Percentiles rank a stretch among this genome's conserved stretches.
phyloP scores from a whole-genome alignment of 495 filamentous ascomycete genomes.

The Neurospora sp. region DNA sequence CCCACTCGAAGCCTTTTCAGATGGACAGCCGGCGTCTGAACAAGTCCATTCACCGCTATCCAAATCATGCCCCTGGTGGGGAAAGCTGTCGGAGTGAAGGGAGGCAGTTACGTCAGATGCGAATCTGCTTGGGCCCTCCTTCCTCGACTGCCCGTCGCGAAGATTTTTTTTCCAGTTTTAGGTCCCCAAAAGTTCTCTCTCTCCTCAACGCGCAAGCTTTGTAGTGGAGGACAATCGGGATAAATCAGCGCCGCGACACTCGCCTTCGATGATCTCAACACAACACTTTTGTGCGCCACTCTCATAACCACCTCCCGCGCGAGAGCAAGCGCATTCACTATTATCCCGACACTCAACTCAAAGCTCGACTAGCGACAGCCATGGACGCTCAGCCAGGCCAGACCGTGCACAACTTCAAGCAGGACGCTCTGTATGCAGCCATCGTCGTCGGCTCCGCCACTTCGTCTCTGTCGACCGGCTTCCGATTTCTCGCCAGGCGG shows the following conservation, averaged over 20 bases:
- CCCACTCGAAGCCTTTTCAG: neutral
- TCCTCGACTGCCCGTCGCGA: neutral
- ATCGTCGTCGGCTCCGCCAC: neutral
- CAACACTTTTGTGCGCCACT: too few relatives aligned
- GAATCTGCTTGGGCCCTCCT: neutral
- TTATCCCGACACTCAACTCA: too few relatives aligned
- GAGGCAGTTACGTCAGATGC: neutral
- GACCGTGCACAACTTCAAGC: neutral
- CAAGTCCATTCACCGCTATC: neutral
- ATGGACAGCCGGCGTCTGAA: neutral
- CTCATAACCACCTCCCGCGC: too few relatives aligned
- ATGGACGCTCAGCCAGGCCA: neutral
- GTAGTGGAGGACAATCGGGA: too few relatives aligned
- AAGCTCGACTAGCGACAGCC: neutral
- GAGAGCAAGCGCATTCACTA: too few relatives aligned
- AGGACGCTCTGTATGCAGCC: neutral
- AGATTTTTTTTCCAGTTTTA: neutral
- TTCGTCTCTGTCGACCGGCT: neutral
- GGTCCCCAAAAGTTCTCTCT: neutral
- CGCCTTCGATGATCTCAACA: too few relatives aligned
- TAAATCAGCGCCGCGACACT: too few relatives aligned
- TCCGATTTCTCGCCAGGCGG: neutral
- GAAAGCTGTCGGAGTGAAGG: neutral
- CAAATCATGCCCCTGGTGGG: neutral
- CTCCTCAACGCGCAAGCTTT: neutral